Conservation (phyloP, 495 filamentous ascomycete species). For the Xylaria grammica region DNA sequence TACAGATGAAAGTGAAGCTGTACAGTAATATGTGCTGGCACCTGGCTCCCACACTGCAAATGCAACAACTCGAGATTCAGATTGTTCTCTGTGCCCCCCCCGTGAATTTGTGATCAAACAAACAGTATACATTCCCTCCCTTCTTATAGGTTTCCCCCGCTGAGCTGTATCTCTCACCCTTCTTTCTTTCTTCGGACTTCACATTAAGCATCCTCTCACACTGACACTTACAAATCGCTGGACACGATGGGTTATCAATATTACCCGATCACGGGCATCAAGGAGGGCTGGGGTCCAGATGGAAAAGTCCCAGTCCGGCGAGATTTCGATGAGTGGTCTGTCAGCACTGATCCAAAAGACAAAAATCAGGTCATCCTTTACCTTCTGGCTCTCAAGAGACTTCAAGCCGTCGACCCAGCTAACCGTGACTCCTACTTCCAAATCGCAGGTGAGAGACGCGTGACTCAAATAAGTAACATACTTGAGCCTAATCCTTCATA, state of each 20-base stretch:
- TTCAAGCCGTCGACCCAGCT: slow-evolving; percentile 19
- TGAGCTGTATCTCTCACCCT: background rate
- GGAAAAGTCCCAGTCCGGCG: slow-evolving; percentile 11
- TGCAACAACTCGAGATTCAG: background rate
- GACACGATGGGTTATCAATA: slow-evolving; percentile 4
- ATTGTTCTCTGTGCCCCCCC: background rate
- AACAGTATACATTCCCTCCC: background rate
- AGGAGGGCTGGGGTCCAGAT: slow-evolving; percentile 5
- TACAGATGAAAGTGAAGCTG: slow-evolving; percentile 4
- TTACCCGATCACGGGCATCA: slow-evolving; percentile 16
- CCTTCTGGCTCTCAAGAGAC: slow-evolving; percentile 16
- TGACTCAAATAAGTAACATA: background rate
- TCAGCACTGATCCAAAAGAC: slow-evolving; percentile 7
- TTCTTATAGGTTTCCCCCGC: background rate
- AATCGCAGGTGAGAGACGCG: slow-evolving; percentile 32
- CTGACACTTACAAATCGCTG: background rate
- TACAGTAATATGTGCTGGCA: background rate
- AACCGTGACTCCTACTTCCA: slow-evolving; percentile 41
- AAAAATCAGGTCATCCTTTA: slow-evolving; percentile 17
- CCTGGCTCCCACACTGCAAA: background rate
- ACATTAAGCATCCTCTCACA: background rate
- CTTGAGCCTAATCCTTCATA: slow-evolving; percentile 25
- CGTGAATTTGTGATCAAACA: background rate
- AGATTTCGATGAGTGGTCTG: slow-evolving; percentile 15
- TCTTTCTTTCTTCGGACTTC: background rate